A percentile compares a stretch with the other conserved stretches of the same genome.
Evolutionary conservation across 2,329 filamentous ascomycete species (phyloP).

Genomic region (Penicillium sp.): DNA sequence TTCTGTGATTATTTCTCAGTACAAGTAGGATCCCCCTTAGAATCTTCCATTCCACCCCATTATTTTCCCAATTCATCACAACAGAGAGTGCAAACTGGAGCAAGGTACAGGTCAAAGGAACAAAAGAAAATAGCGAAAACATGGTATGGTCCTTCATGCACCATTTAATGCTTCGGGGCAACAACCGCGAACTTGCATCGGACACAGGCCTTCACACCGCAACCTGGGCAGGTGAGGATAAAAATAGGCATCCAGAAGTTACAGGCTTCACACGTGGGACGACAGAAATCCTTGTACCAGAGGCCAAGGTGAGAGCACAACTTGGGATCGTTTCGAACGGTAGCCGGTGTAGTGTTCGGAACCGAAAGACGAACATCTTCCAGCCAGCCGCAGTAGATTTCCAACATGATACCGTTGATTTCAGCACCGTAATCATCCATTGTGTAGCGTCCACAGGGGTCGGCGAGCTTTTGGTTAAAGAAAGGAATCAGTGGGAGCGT

Average conservation of each 20-base stretch:
- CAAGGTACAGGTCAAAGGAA: background rate
- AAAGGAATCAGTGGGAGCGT: slow-evolving; percentile 24
- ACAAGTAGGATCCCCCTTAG: background rate
- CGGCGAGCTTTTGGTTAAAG: slow-evolving; percentile 28
- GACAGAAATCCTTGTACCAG: slow-evolving; percentile 29
- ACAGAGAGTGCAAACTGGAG: background rate
- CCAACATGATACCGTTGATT: slow-evolving; percentile 30
- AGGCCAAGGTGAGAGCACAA: slow-evolving; percentile 28
- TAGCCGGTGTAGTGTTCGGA: slow-evolving; percentile 12
- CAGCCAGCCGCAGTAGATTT: slow-evolving; percentile 29
- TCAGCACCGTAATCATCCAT: slow-evolving; percentile 27
- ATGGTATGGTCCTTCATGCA: background rate
- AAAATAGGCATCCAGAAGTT: slow-evolving; percentile 32
- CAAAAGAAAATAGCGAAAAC: background rate
- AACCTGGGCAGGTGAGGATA: slow-evolving; percentile 29
- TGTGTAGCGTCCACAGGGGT: slow-evolving; percentile 23
- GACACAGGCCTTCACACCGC: slow-evolving; percentile 31
- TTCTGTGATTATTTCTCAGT: background rate
- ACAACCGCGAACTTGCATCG: slow-evolving; percentile 29
- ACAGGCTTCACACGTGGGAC: slow-evolving; percentile 27
- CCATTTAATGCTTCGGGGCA: background rate
- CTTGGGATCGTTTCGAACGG: background rate
- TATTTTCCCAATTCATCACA: background rate
- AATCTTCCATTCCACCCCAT: background rate
- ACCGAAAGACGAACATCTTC: slow-evolving; percentile 22